phyloP scores from a whole-genome alignment of 129 eudicot genomes.

The Arctium lappa region DNA sequence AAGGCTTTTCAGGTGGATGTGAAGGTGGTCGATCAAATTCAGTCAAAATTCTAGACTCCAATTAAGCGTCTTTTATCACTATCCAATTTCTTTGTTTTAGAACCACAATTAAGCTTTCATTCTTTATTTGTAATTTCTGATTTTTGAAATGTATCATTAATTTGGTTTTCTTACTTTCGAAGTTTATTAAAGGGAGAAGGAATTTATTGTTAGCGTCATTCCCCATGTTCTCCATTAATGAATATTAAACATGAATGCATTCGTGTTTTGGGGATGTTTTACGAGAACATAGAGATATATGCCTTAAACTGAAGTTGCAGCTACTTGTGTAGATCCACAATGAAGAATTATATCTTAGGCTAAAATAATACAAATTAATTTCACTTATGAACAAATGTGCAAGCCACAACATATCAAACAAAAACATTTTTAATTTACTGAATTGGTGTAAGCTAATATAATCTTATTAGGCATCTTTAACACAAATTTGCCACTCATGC shows the following conservation, averaged over 20 bases:
- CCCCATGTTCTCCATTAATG: neutral
- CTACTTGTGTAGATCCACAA: too few relatives aligned
- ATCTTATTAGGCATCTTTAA: too few relatives aligned
- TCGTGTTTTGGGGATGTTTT: too few relatives aligned
- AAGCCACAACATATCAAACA: too few relatives aligned
- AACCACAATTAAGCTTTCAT: neutral
- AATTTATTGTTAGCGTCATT: neutral
- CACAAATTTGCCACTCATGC: too few relatives aligned
- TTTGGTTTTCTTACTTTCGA: neutral
- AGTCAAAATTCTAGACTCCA: conserved; percentile 6
- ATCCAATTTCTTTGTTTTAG: neutral
- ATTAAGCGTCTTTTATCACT: neutral
- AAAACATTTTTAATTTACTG: too few relatives aligned
- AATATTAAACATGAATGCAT: neutral
- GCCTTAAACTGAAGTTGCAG: too few relatives aligned
- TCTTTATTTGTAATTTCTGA: neutral
- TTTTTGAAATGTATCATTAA: neutral
- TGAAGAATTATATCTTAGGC: too few relatives aligned
- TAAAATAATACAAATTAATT: too few relatives aligned
- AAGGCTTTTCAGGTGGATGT: conserved; percentile 12
- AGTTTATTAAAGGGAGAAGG: neutral
- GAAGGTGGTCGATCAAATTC: conserved; percentile 3
- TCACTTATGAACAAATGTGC: too few relatives aligned
- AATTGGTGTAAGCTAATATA: too few relatives aligned
- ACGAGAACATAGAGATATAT: too few relatives aligned